Evolutionary conservation across 805 yeast species (phyloP), one percentile per base, ranked within the genome.

Genomic region (Cyberlindnera galapagoensis): DNA sequence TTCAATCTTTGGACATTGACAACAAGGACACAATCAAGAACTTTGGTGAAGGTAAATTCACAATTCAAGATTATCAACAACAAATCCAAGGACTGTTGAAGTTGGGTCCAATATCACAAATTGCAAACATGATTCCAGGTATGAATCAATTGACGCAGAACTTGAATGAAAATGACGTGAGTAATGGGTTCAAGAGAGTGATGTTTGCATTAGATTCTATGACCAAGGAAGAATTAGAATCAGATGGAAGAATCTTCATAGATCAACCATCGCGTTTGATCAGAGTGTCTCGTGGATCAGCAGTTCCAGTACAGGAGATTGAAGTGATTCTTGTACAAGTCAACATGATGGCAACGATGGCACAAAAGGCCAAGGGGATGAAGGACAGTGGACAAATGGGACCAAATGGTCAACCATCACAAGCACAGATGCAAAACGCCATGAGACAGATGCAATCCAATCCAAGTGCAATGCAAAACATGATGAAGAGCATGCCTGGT

Each of bases 51-150:
- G 98, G 98, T 37, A 87, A 84, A 48, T 90, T 90, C 60, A 87
- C 97, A 1, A 65, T 90, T 34, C 69, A 85, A 40, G 97, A 92
- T 59, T 75, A 90, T 61, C 88, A 92, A 50, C 82, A 90, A 34
- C 97, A 92, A 59, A 82, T 90, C 94, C 81, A 82, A 56, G 90
- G 88, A 45, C 82, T 92, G 47, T 68, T 90, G 74, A 92, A 92
- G 58, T 85, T 92, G 94, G 98, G 98, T 2, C 97, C 97, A 4
- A 62, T 90, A 33, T 79, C 94, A 16, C 88, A 92, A 55, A 85
- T 90, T 42, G 96, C 97, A 3, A 75, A 81, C 33, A 90, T 90
- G 97, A 77, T 90, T 38, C 98, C 98, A 0, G 92, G 80, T 17
- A 85, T 96, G 51, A 74, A 87, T 62, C 75, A 88, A 22, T 69